Conservation (phyloP, 2,329 filamentous ascomycete species). For the Fusarium hostae region DNA sequence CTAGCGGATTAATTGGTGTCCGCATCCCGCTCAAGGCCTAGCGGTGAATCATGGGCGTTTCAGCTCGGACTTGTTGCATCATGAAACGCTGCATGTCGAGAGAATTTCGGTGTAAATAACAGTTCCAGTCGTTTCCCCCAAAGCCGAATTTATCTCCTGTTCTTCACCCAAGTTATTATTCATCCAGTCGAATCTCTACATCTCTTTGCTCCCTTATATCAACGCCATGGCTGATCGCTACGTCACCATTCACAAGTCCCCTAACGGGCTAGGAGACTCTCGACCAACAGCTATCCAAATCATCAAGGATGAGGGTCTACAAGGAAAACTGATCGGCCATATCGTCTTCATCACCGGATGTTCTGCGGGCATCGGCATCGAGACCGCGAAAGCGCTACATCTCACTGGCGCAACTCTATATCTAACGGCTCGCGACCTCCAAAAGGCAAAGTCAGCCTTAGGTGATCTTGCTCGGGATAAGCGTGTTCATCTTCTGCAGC, state of each 20-base stretch:
- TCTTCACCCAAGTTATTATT: background rate
- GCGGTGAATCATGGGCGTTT: background rate
- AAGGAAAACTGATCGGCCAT: background rate
- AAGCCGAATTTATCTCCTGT: too few relatives aligned
- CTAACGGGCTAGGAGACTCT: background rate
- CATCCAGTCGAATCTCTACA: accelerated
- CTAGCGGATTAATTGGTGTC: background rate
- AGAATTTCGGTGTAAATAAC: background rate
- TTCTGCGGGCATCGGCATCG: background rate
- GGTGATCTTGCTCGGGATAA: background rate
- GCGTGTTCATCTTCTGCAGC: background rate
- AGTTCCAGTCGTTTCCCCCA: accelerated
- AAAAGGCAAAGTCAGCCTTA: background rate
- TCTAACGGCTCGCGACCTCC: background rate
- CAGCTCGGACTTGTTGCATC: background rate
- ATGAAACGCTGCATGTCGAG: background rate
- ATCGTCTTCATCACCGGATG: background rate
- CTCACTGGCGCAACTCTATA: constrained; percentile 1
- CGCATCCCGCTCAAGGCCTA: background rate
- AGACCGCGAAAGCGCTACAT: constrained; percentile 2
- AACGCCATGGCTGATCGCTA: constrained; percentile 9
- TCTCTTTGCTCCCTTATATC: too few relatives aligned
- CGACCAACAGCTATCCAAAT: constrained; percentile 1
- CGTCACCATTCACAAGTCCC: constrained; percentile 1
- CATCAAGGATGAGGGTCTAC: background rate